These are phyloP conservation scores for Thraustochytrium sp. DNA, from an alignment of 352 stramenopile species.

Conservation along the genomic window DNA sequence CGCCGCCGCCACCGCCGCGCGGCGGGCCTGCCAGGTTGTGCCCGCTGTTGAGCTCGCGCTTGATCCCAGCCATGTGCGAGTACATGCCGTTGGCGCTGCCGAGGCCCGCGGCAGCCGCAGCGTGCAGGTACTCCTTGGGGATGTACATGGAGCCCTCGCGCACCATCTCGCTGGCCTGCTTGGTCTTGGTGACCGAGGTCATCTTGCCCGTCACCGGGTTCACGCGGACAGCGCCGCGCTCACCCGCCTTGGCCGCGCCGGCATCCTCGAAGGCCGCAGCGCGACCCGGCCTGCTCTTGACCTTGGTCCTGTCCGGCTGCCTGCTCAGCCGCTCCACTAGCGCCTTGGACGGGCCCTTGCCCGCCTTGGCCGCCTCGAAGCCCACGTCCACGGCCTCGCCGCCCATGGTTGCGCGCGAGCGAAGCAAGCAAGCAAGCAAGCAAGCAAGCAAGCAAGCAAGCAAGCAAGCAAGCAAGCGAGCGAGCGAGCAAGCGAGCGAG, in stretches of 20 bases:
- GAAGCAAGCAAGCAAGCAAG: no score
- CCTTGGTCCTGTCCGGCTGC: background rate
- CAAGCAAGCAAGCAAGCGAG: no score
- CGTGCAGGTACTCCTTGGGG: constrained; percentile 34
- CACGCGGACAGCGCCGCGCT: background rate
- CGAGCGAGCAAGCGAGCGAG: no score
- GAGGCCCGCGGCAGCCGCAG: constrained; percentile 10
- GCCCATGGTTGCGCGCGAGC: background rate
- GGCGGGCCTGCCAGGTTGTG: background rate
- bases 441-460: no score
- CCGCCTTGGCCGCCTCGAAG: background rate
- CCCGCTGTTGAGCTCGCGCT: constrained; percentile 4
- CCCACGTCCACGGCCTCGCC: background rate
- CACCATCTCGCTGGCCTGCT: constrained; percentile 16
- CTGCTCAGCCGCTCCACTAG: constrained; percentile 37
- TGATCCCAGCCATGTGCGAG: background rate
- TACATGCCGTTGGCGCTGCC: constrained; percentile 40
- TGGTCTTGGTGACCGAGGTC: constrained; percentile 19
- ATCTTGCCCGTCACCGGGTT: constrained; percentile 41
- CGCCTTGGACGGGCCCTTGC: constrained; percentile 9
- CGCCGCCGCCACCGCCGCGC: background rate
- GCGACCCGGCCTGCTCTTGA: background rate
- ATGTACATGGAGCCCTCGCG: constrained; percentile 41
- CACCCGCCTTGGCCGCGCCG: background rate
- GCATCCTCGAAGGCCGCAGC: background rate